phyloP scores from a whole-genome alignment of 129 eudicot genomes.

The Scalesia atractyloides region DNA sequence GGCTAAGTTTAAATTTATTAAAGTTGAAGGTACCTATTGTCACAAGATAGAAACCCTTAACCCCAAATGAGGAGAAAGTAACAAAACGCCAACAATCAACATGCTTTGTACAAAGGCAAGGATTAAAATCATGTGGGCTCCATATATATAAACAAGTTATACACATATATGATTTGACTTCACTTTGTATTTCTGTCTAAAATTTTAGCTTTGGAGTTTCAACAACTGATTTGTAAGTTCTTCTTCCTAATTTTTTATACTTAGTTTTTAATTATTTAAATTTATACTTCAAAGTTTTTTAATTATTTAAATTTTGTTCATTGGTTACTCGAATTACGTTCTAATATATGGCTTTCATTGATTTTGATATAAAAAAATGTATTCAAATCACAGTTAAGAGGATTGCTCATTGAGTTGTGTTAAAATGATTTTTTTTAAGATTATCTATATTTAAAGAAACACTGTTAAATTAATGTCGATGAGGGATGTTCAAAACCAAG shows the following conservation, averaged over 20 bases:
- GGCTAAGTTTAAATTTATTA: neutral
- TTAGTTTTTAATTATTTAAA: too few species aligned
- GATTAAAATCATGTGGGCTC: neutral
- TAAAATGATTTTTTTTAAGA: neutral
- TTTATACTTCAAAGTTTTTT: too few species aligned
- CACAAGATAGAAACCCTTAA: neutral
- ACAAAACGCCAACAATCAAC: neutral
- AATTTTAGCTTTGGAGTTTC: neutral
- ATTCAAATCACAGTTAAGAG: neutral
- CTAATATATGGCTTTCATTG: too few species aligned
- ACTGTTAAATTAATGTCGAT: neutral
- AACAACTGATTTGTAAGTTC: constrained; percentile 19
- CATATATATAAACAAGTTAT: neutral
- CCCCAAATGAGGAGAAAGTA: neutral
- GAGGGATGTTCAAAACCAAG: too few species aligned
- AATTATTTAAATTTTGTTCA: too few species aligned
- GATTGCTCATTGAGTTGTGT: neutral
- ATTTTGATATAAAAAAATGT: too few species aligned
- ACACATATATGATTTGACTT: neutral
- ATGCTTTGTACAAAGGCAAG: neutral
- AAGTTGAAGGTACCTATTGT: constrained; percentile 3
- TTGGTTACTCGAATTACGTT: too few species aligned
- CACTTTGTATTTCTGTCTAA: neutral
- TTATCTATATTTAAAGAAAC: neutral
- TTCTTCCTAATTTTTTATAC: neutral